These are phyloP conservation scores for Prunus mume DNA, from an alignment of 306 rosid genomes.

Conservation along the genomic window DNA sequence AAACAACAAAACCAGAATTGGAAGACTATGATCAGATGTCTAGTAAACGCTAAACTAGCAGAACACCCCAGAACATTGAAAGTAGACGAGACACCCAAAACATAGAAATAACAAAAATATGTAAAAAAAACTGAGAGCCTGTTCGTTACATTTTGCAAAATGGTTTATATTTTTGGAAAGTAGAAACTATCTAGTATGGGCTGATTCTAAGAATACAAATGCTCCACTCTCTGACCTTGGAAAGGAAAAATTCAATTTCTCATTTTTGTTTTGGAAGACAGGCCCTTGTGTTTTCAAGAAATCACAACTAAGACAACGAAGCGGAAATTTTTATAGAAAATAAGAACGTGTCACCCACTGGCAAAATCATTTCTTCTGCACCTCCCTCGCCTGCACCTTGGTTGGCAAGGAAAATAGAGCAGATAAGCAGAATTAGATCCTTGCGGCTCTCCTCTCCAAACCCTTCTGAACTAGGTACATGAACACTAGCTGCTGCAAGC, in stretches of 20 bases:
- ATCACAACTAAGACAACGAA: background rate
- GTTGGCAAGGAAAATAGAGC: constrained; percentile 93
- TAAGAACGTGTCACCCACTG: constrained; percentile 46
- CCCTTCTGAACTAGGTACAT: constrained; percentile 39
- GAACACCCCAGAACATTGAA: no score
- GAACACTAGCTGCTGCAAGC: constrained; percentile 55
- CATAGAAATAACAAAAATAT: no score
- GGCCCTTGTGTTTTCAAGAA: background rate
- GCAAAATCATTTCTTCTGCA: constrained; percentile 51
- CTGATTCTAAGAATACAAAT: background rate
- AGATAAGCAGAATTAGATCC: constrained; percentile 55
- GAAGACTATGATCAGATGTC: background rate
- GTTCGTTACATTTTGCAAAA: background rate
- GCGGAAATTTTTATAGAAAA: background rate
- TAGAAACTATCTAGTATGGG: background rate
- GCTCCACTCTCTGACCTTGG: background rate
- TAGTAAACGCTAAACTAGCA: background rate
- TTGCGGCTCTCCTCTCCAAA: constrained; percentile 45
- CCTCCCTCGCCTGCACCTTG: constrained; percentile 71
- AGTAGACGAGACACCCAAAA: no score
- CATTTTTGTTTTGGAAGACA: background rate
- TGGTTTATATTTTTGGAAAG: background rate
- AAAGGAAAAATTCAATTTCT: background rate
- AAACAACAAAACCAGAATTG: constrained; percentile 26
- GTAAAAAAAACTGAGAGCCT: background rate